Base-by-base conservation (phyloP, 306 rosid species). In the Vachellia pachyceras region DNA sequence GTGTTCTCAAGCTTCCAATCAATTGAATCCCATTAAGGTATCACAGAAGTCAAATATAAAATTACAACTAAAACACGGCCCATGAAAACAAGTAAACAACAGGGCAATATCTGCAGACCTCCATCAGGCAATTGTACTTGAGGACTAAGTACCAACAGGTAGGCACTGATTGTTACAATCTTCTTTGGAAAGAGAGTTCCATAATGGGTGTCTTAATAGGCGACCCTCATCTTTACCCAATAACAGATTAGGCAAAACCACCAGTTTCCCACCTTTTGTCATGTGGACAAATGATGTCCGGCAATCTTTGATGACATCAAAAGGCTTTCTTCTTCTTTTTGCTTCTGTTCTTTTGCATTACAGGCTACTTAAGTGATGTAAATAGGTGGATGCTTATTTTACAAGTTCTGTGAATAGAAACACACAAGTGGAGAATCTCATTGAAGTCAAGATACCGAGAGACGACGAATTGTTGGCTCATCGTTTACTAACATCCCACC, bases 391-490 rank as follows among this genome's bases (percentile, higher is more conserved):
- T 4, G n/a, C n/a, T 49, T 49, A 3, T 29, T 29, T 29, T 5
- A 47, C 54, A 47, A 13, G 55, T 49, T 49, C 7, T 15, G 15
- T 49, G 55, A 47, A 47, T 14, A 47, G 18, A 47, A 47, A 14
- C 49, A 47, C 18, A 3, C 54, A 18, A 18, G 14, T 0, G 14
- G 46, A 20, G 73, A 68, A 41, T 68, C 50, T n/a, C 18, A 10
- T 10, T 41, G 7, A 40, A n/a, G 13, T 40, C 17, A 20, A 40
- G 33, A 67, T n/a, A n/a, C 17, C 15, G 14, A 86, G 97, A 91
- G 94, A 70, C 97, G 91, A 91, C 94, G 88, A 91, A 90, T 39
- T 77, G 92, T 87, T 90, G 97, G 55, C 94, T 90, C 94, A 83
- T 81, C 76, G 73, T 76, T 80, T 81, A 68, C 23, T 44, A 52